Evolutionary conservation across 23 red algal species (phyloP).

Genomic region (Gracilariopsis chorda): DNA sequence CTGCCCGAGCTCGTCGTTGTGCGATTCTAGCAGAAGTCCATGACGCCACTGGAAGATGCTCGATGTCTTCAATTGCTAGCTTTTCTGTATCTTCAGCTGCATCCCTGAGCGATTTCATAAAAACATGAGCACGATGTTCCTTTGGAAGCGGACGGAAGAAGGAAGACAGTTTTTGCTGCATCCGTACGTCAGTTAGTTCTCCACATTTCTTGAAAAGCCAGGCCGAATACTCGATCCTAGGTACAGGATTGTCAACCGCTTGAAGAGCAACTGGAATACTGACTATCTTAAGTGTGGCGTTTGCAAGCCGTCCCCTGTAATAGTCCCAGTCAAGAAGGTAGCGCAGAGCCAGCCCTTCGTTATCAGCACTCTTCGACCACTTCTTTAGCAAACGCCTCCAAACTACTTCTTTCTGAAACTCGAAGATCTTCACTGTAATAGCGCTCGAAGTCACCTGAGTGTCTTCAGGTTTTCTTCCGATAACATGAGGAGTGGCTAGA

Average conservation of each 20-base stretch:
- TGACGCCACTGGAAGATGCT: constrained; percentile 37
- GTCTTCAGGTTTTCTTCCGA: constrained; percentile 73
- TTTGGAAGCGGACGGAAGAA: constrained; percentile 69
- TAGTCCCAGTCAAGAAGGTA: constrained; percentile 95
- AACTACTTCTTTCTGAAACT: constrained; percentile 38
- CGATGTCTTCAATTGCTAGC: constrained; percentile 59
- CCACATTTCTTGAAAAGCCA: constrained; percentile 78
- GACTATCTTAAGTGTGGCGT: constrained; percentile 88
- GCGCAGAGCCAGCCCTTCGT: constrained; percentile 55
- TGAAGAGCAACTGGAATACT: constrained; percentile 94
- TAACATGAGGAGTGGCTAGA: constrained; percentile 82
- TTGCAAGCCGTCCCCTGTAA: constrained; percentile 84
- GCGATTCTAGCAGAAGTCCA: constrained; percentile 51
- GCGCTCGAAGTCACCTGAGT: constrained; percentile 87
- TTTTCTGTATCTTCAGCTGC: constrained; percentile 23
- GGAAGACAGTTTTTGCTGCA: constrained; percentile 65
- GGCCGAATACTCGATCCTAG: constrained; percentile 80
- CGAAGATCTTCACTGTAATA: constrained; percentile 92
- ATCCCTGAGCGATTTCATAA: constrained; percentile 8
- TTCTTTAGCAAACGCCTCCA: constrained; percentile 59
- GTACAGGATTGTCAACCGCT: constrained; percentile 82
- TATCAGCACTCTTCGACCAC: constrained; percentile 73
- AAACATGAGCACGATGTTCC: not conserved
- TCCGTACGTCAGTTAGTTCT: constrained; percentile 58
- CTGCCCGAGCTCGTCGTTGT: constrained; percentile 8